phyloP scores from a whole-genome alignment of 768 basidiomycete species.

The Panaeolus papilionaceus region DNA sequence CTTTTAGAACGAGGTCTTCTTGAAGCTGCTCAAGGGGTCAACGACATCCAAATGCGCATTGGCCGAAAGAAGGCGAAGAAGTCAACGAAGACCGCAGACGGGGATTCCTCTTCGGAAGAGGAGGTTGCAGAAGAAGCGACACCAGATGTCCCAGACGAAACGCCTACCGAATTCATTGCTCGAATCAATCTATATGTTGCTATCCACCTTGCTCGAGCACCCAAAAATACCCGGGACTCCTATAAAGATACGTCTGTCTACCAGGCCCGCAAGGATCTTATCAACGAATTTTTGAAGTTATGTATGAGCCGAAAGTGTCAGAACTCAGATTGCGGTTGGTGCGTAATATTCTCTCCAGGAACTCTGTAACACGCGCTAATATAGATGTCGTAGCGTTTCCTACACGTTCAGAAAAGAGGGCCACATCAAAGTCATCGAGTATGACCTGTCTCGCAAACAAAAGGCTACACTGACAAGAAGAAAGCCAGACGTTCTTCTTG shows the following conservation, averaged over 20 bases:
- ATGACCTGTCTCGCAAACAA: conserved; percentile 83
- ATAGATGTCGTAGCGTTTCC: conserved; percentile 53
- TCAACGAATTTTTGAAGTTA: conserved; percentile 79
- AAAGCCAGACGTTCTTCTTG: conserved; percentile 79
- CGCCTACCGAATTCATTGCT: conserved; percentile 62
- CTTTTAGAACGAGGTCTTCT: conserved; percentile 90
- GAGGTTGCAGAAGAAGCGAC: conserved; percentile 49
- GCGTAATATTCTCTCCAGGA: conserved; percentile 38
- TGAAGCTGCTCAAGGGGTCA: conserved; percentile 78
- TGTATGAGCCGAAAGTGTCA: conserved; percentile 77
- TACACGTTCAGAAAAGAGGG: conserved; percentile 96
- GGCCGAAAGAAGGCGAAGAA: conserved; percentile 35
- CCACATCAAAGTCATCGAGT: conserved; percentile 92
- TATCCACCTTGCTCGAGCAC: conserved; percentile 53
- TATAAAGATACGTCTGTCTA: conserved; percentile 92
- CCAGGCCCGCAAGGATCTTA: conserved; percentile 83
- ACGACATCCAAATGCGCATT: conserved; percentile 62
- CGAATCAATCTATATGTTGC: conserved; percentile 72
- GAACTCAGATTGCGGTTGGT: conserved; percentile 82
- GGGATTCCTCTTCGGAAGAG: conserved; percentile 47
- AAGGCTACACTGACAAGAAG: conserved; percentile 64
- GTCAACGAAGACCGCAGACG: conserved; percentile 27
- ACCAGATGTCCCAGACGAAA: conserved; percentile 57
- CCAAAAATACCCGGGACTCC: conserved; percentile 71
- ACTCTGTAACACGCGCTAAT: conserved; percentile 16